Evolutionary conservation across 371 early-diverging fungal genomes (phyloP).

Genomic region (Dichotomocladium elegans): DNA sequence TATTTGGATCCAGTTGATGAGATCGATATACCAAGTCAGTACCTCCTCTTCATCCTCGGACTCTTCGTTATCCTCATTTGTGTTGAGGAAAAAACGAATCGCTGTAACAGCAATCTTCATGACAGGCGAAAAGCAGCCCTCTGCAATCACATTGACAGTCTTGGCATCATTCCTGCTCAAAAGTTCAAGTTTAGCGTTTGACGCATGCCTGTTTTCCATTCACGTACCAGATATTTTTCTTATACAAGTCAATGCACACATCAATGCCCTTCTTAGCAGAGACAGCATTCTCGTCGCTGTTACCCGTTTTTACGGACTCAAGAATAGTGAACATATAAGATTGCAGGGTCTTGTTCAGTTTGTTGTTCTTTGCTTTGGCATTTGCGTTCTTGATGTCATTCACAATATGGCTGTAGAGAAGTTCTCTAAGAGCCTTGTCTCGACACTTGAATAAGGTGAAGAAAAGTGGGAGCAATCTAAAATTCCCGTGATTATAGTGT

Average conservation of each 20-base stretch:
- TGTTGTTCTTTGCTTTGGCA: constrained; percentile 90
- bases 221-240: constrained; percentile 84
- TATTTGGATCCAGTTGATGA: too few species aligned
- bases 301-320: constrained; percentile 46
- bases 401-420: constrained; percentile 89
- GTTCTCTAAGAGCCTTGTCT: constrained; percentile 86
- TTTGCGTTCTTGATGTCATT: constrained; percentile 92
- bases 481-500: too few species aligned
- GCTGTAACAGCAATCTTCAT: constrained; percentile 90
- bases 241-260: constrained; percentile 93
- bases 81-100: constrained; percentile 90
- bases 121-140: constrained; percentile 89
- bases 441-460: constrained; percentile 90
- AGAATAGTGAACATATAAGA: constrained; percentile 95
- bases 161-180: constrained; percentile 81
- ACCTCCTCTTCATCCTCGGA: constrained; percentile 55
- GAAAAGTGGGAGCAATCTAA: constrained; percentile 81
- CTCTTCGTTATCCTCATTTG: constrained; percentile 70
- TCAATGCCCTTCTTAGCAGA: constrained; percentile 94
- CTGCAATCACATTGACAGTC: constrained; percentile 95
- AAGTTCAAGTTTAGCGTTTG: not conserved
- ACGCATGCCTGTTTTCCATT: not conserved
- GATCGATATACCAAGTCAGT: not conserved
- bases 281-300: constrained; percentile 70
- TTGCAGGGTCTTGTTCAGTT: constrained; percentile 92